These are phyloP conservation scores for Dictyostelium brefeldianum DNA, from an alignment of 78 protist species.

Conservation along the genomic window DNA sequence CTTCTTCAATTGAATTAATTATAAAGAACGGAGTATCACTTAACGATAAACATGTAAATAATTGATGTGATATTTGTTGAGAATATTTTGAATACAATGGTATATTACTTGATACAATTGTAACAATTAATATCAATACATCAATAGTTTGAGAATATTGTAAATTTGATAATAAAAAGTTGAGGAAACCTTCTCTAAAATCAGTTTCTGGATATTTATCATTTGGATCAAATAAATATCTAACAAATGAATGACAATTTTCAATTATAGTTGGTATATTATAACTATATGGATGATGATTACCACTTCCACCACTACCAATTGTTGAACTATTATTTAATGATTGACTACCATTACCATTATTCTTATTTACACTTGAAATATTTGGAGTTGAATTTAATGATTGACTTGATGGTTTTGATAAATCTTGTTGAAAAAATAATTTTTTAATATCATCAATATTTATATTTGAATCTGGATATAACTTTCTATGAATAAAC, in stretches of 20 bases:
- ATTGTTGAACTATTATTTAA: neutral
- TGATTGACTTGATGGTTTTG: constrained; percentile 5
- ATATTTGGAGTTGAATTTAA: constrained; percentile 14
- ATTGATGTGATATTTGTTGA: constrained; percentile 30
- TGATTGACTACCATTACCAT: neutral
- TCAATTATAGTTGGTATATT: constrained; percentile 25
- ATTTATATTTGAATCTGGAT: neutral
- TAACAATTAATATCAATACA: neutral
- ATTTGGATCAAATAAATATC: constrained; percentile 47
- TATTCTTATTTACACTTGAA: neutral
- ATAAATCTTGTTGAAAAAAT: neutral
- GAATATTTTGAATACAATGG: constrained; percentile 34
- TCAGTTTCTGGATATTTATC: constrained; percentile 72
- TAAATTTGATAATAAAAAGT: constrained; percentile 27
- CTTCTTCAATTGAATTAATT: constrained; percentile 31
- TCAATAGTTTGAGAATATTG: constrained; percentile 46
- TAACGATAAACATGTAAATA: constrained; percentile 24
- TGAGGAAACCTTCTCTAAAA: constrained; percentile 43
- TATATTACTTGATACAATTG: constrained; percentile 11
- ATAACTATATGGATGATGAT: constrained; percentile 8
- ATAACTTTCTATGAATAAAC: constrained; percentile 2
- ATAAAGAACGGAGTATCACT: constrained; percentile 63
- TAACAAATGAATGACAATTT: constrained; percentile 25
- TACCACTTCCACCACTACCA: neutral
- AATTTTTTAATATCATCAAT: constrained; percentile 41